Conservation (phyloP, 2,329 filamentous ascomycete species). For the Arthrobotrys musiformis region DNA sequence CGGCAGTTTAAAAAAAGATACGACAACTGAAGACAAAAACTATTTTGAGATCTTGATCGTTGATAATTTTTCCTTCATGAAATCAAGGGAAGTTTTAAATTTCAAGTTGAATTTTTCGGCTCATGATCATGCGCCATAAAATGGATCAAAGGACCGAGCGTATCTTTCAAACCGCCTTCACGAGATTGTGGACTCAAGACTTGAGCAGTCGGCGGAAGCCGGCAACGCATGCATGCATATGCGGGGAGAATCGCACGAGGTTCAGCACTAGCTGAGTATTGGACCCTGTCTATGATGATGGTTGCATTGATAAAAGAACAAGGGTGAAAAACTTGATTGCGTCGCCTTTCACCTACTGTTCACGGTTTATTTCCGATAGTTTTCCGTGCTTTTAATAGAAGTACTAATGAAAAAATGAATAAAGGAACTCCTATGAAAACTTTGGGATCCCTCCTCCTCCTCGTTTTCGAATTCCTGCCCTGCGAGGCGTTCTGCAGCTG, state of each 20-base stretch:
- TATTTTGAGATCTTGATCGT: not conserved
- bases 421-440: not conserved
- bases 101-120: not conserved
- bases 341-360: not conserved
- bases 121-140: not conserved
- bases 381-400: constrained; percentile 31
- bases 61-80: no score
- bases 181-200: not conserved
- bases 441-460: not conserved
- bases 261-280: constrained; percentile 27
- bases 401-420: constrained; percentile 16
- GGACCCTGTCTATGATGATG: constrained; percentile 48
- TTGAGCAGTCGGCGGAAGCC: not conserved
- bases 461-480: not conserved
- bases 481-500: not conserved
- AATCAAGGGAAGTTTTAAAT: not conserved
- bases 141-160: no score
- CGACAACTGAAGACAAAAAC: not conserved
- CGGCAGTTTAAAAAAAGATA: not conserved
- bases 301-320: constrained; percentile 18
- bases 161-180: constrained; percentile 13
- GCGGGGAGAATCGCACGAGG: constrained; percentile 28
- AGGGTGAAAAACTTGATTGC: constrained; percentile 28
- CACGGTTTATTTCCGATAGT: not conserved
- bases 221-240: constrained; percentile 19